phyloP scores from a whole-genome alignment of 75 land plant genomes.

The Sequoia sempervirens region DNA sequence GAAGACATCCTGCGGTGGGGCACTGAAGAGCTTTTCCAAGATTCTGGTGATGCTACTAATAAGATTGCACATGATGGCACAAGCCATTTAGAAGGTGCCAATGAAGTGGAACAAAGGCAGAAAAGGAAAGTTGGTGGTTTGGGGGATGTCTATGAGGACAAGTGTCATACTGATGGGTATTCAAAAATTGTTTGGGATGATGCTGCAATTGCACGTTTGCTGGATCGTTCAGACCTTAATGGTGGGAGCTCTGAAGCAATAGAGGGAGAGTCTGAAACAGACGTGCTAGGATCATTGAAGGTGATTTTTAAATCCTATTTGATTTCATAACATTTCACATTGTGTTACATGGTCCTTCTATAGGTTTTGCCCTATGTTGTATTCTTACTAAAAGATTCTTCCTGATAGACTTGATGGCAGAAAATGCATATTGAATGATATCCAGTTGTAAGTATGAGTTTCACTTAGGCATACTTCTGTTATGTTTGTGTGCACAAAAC shows the following conservation, averaged over 20 bases:
- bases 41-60: constrained; percentile 26
- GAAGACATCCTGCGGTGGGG: constrained; percentile 97
- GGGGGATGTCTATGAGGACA: constrained; percentile 83
- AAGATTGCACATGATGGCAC: constrained; percentile 24
- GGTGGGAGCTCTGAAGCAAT: constrained; percentile 34
- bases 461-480: neutral
- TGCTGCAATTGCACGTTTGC: constrained; percentile 67
- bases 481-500: neutral
- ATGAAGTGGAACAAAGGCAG: constrained; percentile 39
- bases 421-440: neutral
- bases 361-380: neutral
- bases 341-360: neutral
- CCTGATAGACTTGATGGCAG: neutral
- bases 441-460: neutral
- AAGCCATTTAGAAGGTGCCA: constrained; percentile 20
- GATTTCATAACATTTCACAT: neutral
- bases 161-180: constrained; percentile 56
- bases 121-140: constrained; percentile 62
- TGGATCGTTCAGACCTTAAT: constrained; percentile 72
- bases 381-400: neutral
- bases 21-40: constrained; percentile 88
- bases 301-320: constrained; percentile 25
- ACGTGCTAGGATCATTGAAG: constrained; percentile 89
- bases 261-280: constrained; percentile 74
- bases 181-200: constrained; percentile 91